These are phyloP conservation scores for Fusarium napiforme DNA, from an alignment of 2,329 filamentous ascomycete genomes.

Conservation along the genomic window DNA sequence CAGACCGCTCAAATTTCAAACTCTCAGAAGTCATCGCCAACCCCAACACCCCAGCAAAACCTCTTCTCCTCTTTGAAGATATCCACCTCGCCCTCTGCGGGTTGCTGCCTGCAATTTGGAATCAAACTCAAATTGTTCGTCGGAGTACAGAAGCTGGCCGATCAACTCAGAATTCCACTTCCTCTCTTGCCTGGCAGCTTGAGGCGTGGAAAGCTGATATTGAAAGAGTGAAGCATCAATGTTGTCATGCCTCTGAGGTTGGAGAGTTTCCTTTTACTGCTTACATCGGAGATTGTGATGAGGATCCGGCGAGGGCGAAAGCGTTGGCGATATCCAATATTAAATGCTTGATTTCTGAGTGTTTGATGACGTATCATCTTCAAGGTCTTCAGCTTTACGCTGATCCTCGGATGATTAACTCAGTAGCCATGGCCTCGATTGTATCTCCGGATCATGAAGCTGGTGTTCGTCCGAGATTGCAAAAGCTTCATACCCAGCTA, in stretches of 20 bases:
- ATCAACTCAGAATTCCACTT: slow-evolving; percentile 16
- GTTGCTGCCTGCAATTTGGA: slow-evolving; percentile 47
- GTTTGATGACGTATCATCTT: slow-evolving; percentile 51
- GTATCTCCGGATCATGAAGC: slow-evolving; percentile 19
- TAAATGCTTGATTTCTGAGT: slow-evolving; percentile 47
- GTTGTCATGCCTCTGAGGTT: slow-evolving; percentile 16
- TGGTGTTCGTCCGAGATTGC: slow-evolving; percentile 26
- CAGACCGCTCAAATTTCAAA: slow-evolving; percentile 44
- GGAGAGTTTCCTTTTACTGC: slow-evolving; percentile 39
- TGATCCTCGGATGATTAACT: slow-evolving; percentile 48
- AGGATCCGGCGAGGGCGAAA: slow-evolving; percentile 39
- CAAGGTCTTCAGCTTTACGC: slow-evolving; percentile 51
- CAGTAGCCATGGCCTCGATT: slow-evolving; percentile 37
- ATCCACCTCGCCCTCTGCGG: slow-evolving; percentile 49
- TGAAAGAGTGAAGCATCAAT: slow-evolving; percentile 36
- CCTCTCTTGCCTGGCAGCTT: slow-evolving; percentile 41
- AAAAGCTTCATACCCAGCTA: slow-evolving; percentile 36
- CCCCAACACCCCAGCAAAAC: slow-evolving; percentile 41
- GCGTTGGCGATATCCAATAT: slow-evolving; percentile 43
- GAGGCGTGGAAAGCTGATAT: slow-evolving; percentile 44
- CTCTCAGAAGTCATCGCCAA: slow-evolving; percentile 47
- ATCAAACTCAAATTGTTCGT: slow-evolving; percentile 42
- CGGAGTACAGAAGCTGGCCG: slow-evolving; percentile 30
- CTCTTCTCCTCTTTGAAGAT: slow-evolving; percentile 49
- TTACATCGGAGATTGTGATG: slow-evolving; percentile 46